Evolutionary conservation across 2,329 filamentous ascomycete species (phyloP), one percentile per base, ranked within the genome.

Genomic region (Cladobotryum mycophilum): DNA sequence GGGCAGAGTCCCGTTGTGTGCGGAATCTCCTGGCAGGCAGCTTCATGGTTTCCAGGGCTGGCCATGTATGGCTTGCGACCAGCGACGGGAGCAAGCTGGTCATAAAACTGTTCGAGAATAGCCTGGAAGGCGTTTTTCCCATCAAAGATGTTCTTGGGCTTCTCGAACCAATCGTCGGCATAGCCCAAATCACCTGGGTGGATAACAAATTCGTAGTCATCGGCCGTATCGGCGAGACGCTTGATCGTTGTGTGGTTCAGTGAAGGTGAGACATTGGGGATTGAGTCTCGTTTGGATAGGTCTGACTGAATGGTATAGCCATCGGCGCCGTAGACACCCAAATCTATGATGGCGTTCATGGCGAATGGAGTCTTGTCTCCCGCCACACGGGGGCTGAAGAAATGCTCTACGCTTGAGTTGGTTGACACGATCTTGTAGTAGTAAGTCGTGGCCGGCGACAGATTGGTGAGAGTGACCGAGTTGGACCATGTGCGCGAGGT

Each of bases 161-260:
- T 72, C 3, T 74, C 61, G 41, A 68, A 68, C 79, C 79, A 82
- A 61, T 81, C 75, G 53, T 82, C 80, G 1, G 79, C 79, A 55
- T 83, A 84, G 0, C 65, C 79, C 13, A 82, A 68, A 57, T 83
- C 80, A 5, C 76, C 76, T 0, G 75, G 75, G 55, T 79, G 76
- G 30, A 78, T 60, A 41, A 79, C 64, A 41, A 82, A 65, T 55
- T 82, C 79, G 58, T 81, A 82, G 53, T 78, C 71, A 56, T 81
- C 65, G 34, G 76, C 67, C 0, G 72, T 80, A 13, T 65, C 58
- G 2, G 77, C 76, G 2, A 82, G 71, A 2, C 72, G 71, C 14
- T 68, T 70, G 51, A 82, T 82, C n/a, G 79, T 82, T 2, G 76
- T 78, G 64, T 81, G 78, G 58, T 81, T 79, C 1, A 80, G 66